A percentile compares a stretch with the other conserved stretches of the same genome.
phyloP scores from a whole-genome alignment of 306 rosid genomes.

The Sesbania bispinosa region DNA sequence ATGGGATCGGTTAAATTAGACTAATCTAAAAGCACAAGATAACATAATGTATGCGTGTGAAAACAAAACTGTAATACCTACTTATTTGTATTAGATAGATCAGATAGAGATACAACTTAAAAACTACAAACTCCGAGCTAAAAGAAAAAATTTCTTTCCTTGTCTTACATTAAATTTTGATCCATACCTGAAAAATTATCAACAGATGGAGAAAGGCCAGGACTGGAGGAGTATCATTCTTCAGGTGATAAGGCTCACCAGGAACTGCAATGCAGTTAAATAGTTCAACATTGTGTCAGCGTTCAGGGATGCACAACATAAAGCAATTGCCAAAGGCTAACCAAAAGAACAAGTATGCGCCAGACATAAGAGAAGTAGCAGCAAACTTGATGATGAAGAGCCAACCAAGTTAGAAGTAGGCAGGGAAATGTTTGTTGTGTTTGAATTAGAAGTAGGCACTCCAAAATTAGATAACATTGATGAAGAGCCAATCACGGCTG shows the following conservation, averaged over 20 bases:
- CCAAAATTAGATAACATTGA: too few relatives aligned
- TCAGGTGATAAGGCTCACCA: constrained; percentile 74
- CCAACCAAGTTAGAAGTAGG: too few relatives aligned
- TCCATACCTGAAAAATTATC: constrained; percentile 49
- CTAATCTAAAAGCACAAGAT: neutral
- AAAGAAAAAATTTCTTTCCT: neutral
- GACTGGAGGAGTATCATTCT: constrained; percentile 45
- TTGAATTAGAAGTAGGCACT: too few relatives aligned
- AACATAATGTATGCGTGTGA: neutral
- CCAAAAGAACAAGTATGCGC: too few relatives aligned
- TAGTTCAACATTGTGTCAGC: neutral
- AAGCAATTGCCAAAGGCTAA: too few relatives aligned
- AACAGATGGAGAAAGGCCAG: constrained; percentile 49
- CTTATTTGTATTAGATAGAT: neutral
- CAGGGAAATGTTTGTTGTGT: too few relatives aligned
- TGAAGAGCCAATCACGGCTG: too few relatives aligned
- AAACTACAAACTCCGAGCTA: neutral
- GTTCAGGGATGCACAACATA: too few relatives aligned
- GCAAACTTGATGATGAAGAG: too few relatives aligned
- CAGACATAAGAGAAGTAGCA: too few relatives aligned
- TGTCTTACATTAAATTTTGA: neutral
- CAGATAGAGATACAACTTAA: neutral
- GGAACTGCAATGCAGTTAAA: constrained; percentile 61
- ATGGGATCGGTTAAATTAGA: neutral
- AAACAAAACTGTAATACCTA: neutral